Evolutionary conservation across 78 protist species (phyloP).

Genomic region (Chrysochromulina tobinii): DNA sequence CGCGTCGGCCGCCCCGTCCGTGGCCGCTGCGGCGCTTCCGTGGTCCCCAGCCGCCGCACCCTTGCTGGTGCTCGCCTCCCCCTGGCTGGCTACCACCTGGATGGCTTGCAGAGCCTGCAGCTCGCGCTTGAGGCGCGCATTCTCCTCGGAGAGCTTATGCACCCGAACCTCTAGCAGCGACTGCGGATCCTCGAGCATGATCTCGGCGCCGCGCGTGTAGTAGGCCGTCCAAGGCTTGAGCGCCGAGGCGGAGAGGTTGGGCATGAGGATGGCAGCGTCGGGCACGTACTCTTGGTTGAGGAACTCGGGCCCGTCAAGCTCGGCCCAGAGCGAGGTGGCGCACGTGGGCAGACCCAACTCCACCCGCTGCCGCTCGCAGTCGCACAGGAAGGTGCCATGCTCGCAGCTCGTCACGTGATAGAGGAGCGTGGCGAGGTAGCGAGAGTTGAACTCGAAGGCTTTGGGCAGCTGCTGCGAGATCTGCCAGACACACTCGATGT

Average conservation of each 20-base stretch:
- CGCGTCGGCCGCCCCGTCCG: too few species aligned
- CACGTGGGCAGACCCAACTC: background rate
- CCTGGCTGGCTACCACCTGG: too few species aligned
- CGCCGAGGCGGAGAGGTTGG: background rate
- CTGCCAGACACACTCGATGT: conserved; percentile 87
- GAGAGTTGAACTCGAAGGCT: conserved; percentile 85
- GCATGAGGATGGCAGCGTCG: background rate
- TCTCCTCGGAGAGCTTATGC: background rate
- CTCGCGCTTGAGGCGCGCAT: background rate
- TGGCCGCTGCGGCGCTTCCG: too few species aligned
- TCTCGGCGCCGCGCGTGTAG: background rate
- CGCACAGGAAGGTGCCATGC: conserved; percentile 44
- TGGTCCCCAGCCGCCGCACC: too few species aligned
- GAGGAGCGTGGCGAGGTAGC: conserved; percentile 52
- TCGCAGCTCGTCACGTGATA: background rate
- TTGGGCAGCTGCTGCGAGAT: conserved; percentile 65
- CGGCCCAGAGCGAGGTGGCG: background rate
- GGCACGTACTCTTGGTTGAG: background rate
- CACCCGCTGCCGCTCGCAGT: conserved; percentile 6
- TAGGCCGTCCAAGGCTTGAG: background rate
- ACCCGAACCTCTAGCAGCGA: background rate
- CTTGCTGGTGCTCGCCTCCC: too few species aligned
- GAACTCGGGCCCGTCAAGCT: background rate
- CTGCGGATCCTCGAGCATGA: background rate
- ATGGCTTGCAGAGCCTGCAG: too few species aligned